These are phyloP conservation scores for Pseudocercospora eumusae DNA, from an alignment of 2,329 filamentous ascomycete genomes.

Conservation along the genomic window DNA sequence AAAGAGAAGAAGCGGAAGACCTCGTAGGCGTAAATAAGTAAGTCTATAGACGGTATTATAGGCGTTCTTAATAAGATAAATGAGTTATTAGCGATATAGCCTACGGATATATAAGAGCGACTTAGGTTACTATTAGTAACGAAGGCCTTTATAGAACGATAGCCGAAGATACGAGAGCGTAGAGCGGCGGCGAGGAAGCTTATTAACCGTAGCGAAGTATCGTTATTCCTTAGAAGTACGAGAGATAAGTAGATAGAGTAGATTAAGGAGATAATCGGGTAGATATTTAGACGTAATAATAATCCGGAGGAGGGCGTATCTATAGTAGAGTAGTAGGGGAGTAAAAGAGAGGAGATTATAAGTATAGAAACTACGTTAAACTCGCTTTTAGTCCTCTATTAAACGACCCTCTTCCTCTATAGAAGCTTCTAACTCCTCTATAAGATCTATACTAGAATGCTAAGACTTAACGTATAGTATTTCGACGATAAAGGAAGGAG, in stretches of 20 bases:
- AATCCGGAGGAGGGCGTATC: too few relatives aligned
- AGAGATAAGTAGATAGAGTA: not conserved
- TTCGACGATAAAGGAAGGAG: too few relatives aligned
- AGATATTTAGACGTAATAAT: not conserved
- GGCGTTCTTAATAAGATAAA: not conserved
- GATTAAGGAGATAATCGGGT: not conserved
- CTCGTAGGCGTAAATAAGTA: not conserved
- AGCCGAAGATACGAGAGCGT: not conserved
- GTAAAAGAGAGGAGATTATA: too few relatives aligned
- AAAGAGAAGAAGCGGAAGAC: not conserved
- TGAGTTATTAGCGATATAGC: not conserved
- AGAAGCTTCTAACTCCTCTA: too few relatives aligned
- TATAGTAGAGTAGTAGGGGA: too few relatives aligned
- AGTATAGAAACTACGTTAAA: too few relatives aligned
- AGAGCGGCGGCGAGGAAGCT: not conserved
- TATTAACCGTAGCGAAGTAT: not conserved
- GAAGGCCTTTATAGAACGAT: not conserved
- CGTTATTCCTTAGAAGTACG: not conserved
- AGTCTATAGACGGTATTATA: not conserved
- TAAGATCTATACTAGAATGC: too few relatives aligned
- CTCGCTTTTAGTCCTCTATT: too few relatives aligned
- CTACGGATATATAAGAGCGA: not conserved
- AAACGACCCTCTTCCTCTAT: too few relatives aligned
- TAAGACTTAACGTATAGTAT: too few relatives aligned
- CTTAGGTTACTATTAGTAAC: not conserved